Percentiles rank a stretch among this genome's conserved stretches.
phyloP scores from a whole-genome alignment of 352 stramenopile species.

The Globisporangium radiosum region DNA sequence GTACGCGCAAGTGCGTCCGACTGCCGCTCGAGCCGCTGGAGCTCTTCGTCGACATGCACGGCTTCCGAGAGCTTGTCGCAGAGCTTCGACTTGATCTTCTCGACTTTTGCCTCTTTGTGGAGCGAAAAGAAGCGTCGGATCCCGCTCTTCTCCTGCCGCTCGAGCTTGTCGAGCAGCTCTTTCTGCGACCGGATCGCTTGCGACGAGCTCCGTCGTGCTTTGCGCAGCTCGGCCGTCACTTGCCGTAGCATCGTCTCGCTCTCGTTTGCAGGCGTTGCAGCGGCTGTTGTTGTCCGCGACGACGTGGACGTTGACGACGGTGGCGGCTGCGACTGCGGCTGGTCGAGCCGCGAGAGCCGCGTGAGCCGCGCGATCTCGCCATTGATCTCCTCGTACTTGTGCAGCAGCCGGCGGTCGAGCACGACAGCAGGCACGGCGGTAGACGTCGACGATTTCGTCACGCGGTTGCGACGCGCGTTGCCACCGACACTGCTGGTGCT shows the following conservation, averaged over 20 bases:
- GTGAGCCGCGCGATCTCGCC: conserved; percentile 67
- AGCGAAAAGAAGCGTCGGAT: conserved; percentile 64
- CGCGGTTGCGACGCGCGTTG: neutral
- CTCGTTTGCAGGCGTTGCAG: neutral
- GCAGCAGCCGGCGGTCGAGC: conserved; percentile 55
- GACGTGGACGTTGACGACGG: neutral
- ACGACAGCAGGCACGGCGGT: conserved; percentile 17
- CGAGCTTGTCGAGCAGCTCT: conserved; percentile 77
- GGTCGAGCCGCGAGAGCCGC: conserved; percentile 48
- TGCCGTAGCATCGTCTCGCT: conserved; percentile 21
- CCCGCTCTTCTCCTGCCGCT: conserved; percentile 56
- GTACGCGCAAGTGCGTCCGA: conserved; percentile 57
- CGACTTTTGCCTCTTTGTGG: conserved; percentile 64
- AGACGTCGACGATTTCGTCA: neutral
- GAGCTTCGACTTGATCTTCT: conserved; percentile 63
- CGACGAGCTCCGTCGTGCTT: conserved; percentile 54
- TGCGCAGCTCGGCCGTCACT: conserved; percentile 44
- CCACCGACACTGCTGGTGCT: neutral
- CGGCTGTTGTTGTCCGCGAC: neutral
- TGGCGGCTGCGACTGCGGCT: conserved; percentile 1
- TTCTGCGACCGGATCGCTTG: conserved; percentile 80
- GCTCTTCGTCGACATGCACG: conserved; percentile 55
- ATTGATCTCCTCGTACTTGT: conserved; percentile 75
- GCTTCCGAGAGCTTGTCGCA: conserved; percentile 70
- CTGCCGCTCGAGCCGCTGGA: conserved; percentile 57